Percentiles rank a stretch among this genome's conserved stretches.
These are phyloP conservation scores for Teratosphaeria viscida DNA, from an alignment of 2,329 filamentous ascomycete species.

Conservation along the genomic window DNA sequence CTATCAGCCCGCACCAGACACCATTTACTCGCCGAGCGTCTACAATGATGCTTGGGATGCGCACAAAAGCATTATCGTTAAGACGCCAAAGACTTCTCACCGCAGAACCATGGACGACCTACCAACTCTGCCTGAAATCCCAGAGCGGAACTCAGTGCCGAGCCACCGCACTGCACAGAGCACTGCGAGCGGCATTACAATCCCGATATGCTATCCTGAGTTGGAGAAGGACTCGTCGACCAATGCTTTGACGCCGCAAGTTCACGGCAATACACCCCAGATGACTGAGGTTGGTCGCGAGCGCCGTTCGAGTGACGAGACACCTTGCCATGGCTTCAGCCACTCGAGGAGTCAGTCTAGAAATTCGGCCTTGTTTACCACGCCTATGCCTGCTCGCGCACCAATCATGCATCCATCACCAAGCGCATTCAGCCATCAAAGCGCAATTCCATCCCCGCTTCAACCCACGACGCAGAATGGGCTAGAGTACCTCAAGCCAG, in stretches of 20 bases:
- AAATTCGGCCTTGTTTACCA: slow-evolving; percentile 2
- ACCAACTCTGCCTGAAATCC: slow-evolving; percentile 1
- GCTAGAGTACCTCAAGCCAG: not conserved
- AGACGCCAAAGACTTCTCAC: not conserved
- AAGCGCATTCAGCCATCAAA: slow-evolving; percentile 12
- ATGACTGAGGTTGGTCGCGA: not conserved
- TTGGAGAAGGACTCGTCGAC: slow-evolving; percentile 7
- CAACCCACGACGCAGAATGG: slow-evolving; percentile 7
- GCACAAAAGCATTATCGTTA: not conserved
- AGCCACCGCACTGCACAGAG: slow-evolving; percentile 5
- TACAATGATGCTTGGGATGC: slow-evolving; percentile 8
- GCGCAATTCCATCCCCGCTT: slow-evolving; percentile 21
- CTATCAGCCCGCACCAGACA: slow-evolving; percentile 3
- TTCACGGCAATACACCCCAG: not conserved
- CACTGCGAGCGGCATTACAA: slow-evolving; percentile 6
- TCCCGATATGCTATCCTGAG: slow-evolving; percentile 9
- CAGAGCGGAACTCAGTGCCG: not conserved
- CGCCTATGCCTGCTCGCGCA: not conserved
- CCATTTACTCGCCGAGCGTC: slow-evolving; percentile 20
- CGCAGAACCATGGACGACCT: slow-evolving; percentile 3
- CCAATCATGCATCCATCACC: slow-evolving; percentile 5
- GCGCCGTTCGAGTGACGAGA: not conserved
- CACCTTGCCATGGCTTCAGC: slow-evolving; percentile 5
- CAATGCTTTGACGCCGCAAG: not conserved
- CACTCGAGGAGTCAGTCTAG: slow-evolving; percentile 1